phyloP scores from a whole-genome alignment of 2,329 filamentous ascomycete species.

The Penicillium sp. region DNA sequence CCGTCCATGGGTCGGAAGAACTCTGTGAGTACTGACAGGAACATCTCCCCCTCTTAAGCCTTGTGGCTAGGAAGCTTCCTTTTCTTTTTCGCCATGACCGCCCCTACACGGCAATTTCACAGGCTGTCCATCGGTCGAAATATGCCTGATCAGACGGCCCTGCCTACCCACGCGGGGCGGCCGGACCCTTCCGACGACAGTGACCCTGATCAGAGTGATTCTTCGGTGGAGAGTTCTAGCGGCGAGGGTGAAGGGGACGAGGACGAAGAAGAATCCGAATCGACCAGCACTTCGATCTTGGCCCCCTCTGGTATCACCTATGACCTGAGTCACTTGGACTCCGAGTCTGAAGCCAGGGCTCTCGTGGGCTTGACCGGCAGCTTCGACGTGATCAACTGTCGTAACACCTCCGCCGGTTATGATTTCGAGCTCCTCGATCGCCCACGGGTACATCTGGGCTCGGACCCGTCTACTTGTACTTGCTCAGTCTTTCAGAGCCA shows the following conservation, averaged over 20 bases:
- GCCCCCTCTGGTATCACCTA: constrained; percentile 39
- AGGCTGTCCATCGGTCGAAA: constrained; percentile 40
- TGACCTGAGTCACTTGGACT: constrained; percentile 33
- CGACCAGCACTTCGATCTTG: constrained; percentile 23
- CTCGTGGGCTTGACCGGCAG: constrained; percentile 35
- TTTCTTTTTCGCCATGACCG: constrained; percentile 36
- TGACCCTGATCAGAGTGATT: constrained; percentile 11
- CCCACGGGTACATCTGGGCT: constrained; percentile 34
- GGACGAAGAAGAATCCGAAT: constrained; percentile 20
- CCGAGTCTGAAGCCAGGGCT: constrained; percentile 33
- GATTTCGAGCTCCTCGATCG: constrained; percentile 41
- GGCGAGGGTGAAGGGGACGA: constrained; percentile 16
- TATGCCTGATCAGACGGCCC: constrained; percentile 31
- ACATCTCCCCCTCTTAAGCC: constrained; percentile 5
- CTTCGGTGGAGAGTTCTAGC: constrained; percentile 15
- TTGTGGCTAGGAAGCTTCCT: not conserved
- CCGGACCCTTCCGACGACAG: constrained; percentile 22
- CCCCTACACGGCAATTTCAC: constrained; percentile 41
- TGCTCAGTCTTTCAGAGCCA: constrained; percentile 36
- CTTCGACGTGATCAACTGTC: constrained; percentile 39
- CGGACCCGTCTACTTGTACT: constrained; percentile 35
- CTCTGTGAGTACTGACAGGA: constrained; percentile 25
- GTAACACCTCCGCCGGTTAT: constrained; percentile 31
- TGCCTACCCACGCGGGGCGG: constrained; percentile 22
- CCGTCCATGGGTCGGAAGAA: constrained; percentile 39